phyloP scores from a whole-genome alignment of 2,329 filamentous ascomycete species.

The Penicillium sp. region DNA sequence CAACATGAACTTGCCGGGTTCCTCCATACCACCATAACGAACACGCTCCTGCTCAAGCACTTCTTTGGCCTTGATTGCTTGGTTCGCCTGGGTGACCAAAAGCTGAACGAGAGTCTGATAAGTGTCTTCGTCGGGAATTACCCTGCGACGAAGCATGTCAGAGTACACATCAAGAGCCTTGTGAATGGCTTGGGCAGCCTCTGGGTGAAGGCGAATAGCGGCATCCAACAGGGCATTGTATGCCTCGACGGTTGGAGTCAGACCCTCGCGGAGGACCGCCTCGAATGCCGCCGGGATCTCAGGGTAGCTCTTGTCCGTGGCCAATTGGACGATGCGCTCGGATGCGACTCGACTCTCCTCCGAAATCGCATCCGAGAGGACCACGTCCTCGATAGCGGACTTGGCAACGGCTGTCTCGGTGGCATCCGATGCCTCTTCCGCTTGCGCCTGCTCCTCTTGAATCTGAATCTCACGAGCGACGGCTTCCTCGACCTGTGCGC shows the following conservation, averaged over 20 bases:
- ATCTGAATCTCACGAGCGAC: constrained; percentile 77
- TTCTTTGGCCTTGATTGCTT: constrained; percentile 73
- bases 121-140: constrained; percentile 79
- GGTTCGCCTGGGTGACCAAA: constrained; percentile 77
- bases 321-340: constrained; percentile 75
- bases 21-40: constrained; percentile 83
- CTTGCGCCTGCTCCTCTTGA: constrained; percentile 55
- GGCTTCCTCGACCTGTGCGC: constrained; percentile 83
- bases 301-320: constrained; percentile 71
- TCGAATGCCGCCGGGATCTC: constrained; percentile 93
- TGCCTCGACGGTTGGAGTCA: constrained; percentile 79
- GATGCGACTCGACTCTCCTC: constrained; percentile 71
- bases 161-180: constrained; percentile 94
- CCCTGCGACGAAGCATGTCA: constrained; percentile 87
- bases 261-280: constrained; percentile 79
- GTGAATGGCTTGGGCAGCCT: constrained; percentile 80
- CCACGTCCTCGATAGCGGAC: constrained; percentile 41
- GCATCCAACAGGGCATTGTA: constrained; percentile 90
- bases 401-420: constrained; percentile 34
- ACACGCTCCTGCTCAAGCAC: constrained; percentile 77
- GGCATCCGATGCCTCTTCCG: constrained; percentile 42
- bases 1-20: constrained; percentile 83
- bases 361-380: constrained; percentile 54
- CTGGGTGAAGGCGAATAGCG: constrained; percentile 77
- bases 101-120: constrained; percentile 86